Conservation (phyloP, 2,329 filamentous ascomycete species). For the Cladosporium phlei region DNA sequence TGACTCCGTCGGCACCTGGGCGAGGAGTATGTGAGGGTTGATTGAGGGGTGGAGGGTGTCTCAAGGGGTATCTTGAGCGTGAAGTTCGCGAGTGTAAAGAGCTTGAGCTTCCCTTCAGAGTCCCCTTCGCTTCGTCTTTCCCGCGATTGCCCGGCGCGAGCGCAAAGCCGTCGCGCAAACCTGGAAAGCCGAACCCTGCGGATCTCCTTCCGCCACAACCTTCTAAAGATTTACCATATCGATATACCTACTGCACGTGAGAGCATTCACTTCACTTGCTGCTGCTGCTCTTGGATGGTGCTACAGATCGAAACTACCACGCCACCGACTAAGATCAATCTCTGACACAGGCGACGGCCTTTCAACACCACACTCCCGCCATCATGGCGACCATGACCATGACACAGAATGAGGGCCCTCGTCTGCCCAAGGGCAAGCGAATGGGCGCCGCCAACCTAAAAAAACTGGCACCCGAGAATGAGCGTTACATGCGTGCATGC, state of each 20-base stretch:
- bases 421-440: slow-evolving; percentile 56
- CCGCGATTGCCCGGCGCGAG: background rate
- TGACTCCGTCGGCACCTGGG: slow-evolving; percentile 5
- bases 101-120: slow-evolving; percentile 5
- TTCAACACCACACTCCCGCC: background rate
- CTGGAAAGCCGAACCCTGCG: too few relatives aligned
- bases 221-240: too few relatives aligned
- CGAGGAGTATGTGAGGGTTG: slow-evolving; percentile 5
- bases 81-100: background rate
- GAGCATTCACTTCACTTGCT: too few relatives aligned
- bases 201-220: too few relatives aligned
- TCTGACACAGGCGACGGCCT: background rate
- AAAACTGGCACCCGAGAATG: slow-evolving; percentile 84
- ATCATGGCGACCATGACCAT: slow-evolving; percentile 50
- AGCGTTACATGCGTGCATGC: slow-evolving; percentile 88
- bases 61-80: slow-evolving; percentile 1
- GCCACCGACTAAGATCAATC: background rate
- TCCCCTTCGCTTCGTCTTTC: background rate
- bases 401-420: slow-evolving; percentile 45
- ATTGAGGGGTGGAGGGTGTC: slow-evolving; percentile 5
- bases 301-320: background rate
- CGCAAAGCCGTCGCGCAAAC: too few relatives aligned
- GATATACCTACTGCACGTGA: too few relatives aligned
- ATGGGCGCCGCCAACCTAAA: slow-evolving; percentile 33
- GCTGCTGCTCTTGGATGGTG: slow-evolving; percentile 2